Conservation (phyloP, 257 asterid genomes). For the Gentiana macrophylla region DNA sequence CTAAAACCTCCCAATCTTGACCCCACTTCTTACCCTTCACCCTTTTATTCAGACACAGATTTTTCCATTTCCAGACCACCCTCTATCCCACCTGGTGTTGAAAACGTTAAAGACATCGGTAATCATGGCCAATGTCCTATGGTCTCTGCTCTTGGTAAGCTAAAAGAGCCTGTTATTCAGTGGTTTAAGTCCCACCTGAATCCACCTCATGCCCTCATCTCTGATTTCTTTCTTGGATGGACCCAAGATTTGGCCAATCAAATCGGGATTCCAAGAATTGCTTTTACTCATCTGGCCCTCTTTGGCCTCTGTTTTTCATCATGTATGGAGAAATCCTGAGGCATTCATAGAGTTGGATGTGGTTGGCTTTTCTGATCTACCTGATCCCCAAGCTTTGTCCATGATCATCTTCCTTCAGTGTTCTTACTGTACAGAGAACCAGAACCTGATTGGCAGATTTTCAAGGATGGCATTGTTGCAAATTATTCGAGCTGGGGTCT, state of each 20-base stretch:
- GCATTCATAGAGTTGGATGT: constrained; percentile 5
- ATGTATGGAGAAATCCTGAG: constrained; percentile 26
- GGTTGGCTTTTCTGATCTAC: constrained; percentile 32
- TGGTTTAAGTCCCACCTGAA: constrained; percentile 40
- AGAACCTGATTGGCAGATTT: constrained; percentile 11
- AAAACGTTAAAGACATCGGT: constrained; percentile 57
- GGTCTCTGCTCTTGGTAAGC: constrained; percentile 33
- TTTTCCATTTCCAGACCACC: constrained; percentile 69
- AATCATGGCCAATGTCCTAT: constrained; percentile 42
- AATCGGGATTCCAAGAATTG: constrained; percentile 43
- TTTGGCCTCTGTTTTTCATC: constrained; percentile 12
- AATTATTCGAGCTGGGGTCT: constrained; percentile 48
- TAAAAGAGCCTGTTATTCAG: constrained; percentile 31
- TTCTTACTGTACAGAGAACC: constrained; percentile 33
- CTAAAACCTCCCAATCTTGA: too few species aligned
- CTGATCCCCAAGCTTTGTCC: constrained; percentile 22
- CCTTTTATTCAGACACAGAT: too few species aligned
- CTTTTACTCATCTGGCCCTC: constrained; percentile 24
- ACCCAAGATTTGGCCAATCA: constrained; percentile 32
- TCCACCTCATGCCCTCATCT: constrained; percentile 55
- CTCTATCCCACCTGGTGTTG: constrained; percentile 51
- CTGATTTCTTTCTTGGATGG: constrained; percentile 82
- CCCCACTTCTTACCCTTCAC: too few species aligned
- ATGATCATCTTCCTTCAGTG: constrained; percentile 44
- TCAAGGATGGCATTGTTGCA: constrained; percentile 27